Evolutionary conservation across 306 rosid genomes (phyloP).

Genomic region (Cucurbita maxima): DNA sequence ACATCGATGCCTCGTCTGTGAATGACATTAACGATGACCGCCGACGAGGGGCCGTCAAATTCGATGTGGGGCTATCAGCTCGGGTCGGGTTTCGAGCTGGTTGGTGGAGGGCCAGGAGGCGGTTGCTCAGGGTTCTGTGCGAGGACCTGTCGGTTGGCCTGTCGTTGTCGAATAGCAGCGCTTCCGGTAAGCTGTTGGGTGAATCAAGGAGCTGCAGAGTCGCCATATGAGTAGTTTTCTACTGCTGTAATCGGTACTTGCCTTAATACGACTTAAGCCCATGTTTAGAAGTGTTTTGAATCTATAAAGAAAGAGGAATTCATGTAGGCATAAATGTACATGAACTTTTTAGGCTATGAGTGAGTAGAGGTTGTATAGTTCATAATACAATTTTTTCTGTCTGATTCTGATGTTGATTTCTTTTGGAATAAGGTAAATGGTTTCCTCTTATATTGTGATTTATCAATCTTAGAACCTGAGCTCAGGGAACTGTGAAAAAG

Average conservation of each 20-base stretch:
- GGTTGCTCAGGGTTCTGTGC: slow-evolving; percentile 45
- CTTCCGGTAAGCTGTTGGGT: slow-evolving; percentile 33
- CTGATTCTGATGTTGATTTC: neutral
- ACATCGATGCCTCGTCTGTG: slow-evolving; percentile 2
- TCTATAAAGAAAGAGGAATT: neutral
- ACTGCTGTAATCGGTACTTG: neutral
- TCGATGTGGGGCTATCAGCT: slow-evolving; percentile 35
- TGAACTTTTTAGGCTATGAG: slow-evolving; percentile 5
- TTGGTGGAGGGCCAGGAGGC: slow-evolving; percentile 54
- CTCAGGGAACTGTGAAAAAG: neutral
- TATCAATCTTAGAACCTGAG: neutral
- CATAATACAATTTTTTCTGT: neutral
- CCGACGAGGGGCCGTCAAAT: slow-evolving; percentile 21
- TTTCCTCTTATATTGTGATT: neutral
- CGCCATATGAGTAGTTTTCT: slow-evolving; percentile 22
- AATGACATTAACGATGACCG: slow-evolving; percentile 21
- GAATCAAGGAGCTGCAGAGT: slow-evolving; percentile 48
- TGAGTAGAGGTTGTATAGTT: neutral
- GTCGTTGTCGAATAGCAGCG: slow-evolving; percentile 16
- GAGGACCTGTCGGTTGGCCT: slow-evolving; percentile 21
- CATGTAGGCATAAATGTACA: slow-evolving; percentile 9
- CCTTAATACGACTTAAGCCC: neutral
- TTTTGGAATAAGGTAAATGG: neutral
- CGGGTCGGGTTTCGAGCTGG: slow-evolving; percentile 43
- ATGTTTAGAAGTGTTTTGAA: neutral